Percentiles rank a stretch among this genome's conserved stretches.
Conservation (phyloP, 2,329 filamentous ascomycete genomes). For the Monilinia laxa region DNA sequence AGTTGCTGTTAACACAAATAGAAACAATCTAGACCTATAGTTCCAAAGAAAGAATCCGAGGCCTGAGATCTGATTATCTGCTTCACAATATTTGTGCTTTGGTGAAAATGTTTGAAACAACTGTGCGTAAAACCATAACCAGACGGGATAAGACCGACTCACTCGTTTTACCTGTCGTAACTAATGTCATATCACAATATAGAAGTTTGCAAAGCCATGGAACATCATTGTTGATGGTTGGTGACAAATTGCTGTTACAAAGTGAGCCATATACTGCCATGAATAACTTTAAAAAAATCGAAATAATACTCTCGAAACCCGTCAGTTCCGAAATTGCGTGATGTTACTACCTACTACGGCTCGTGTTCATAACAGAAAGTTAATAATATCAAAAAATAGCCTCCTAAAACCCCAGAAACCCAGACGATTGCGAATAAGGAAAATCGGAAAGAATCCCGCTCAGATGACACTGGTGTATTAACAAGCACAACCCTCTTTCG, state of each 20-base stretch:
- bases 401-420: slow-evolving; percentile 30
- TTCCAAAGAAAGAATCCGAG: not conserved
- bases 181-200: not conserved
- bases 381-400: slow-evolving; percentile 30
- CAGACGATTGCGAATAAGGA: slow-evolving; percentile 24
- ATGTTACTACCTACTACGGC: slow-evolving; percentile 21
- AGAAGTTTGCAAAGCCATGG: not conserved
- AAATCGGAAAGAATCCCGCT: slow-evolving; percentile 26
- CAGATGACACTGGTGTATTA: slow-evolving; percentile 43
- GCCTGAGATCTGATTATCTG: not conserved
- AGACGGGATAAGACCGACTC: not conserved
- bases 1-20: not conserved
- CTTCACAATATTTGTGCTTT: slow-evolving; percentile 13
- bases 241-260: slow-evolving; percentile 19
- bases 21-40: not conserved
- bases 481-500: slow-evolving; percentile 91
- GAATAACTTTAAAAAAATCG: not conserved
- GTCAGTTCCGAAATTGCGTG: not conserved
- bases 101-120: slow-evolving; percentile 14
- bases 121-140: slow-evolving; percentile 8
- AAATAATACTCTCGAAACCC: slow-evolving; percentile 9
- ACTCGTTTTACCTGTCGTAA: slow-evolving; percentile 11
- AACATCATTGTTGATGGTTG: slow-evolving; percentile 2
- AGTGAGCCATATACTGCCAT: slow-evolving; percentile 3
- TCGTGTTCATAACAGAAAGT: slow-evolving; percentile 34